These are phyloP conservation scores for Dioscorea dumetorum DNA, from an alignment of 106 monocot genomes.

Conservation along the genomic window DNA sequence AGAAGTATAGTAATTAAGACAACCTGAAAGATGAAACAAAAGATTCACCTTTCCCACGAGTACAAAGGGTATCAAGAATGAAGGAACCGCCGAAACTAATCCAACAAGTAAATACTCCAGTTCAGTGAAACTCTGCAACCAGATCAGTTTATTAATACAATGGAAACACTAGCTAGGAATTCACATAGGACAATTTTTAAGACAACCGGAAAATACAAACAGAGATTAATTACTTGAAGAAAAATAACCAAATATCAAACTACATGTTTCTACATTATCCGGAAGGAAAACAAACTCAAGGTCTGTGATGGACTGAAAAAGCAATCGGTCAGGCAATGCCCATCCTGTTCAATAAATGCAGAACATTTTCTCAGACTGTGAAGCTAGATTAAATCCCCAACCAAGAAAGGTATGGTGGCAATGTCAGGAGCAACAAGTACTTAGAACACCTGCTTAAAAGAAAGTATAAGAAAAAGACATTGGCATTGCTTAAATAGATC, in stretches of 20 bases:
- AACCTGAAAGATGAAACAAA: neutral
- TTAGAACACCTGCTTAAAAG: neutral
- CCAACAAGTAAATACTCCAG: conserved; percentile 88
- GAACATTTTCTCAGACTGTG: no score
- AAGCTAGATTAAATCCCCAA: neutral
- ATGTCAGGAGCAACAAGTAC: neutral
- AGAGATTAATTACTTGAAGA: no score
- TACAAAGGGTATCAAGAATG: conserved; percentile 71
- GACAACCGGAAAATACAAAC: no score
- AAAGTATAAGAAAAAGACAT: neutral
- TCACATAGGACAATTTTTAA: neutral
- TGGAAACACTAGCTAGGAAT: no score
- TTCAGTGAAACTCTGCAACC: conserved; percentile 69
- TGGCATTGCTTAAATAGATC: neutral
- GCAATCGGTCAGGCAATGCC: no score
- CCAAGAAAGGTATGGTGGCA: neutral
- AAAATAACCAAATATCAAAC: no score
- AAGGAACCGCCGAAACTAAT: conserved; percentile 66
- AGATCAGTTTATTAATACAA: conserved; percentile 1
- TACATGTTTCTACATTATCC: no score
- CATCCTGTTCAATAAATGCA: no score
- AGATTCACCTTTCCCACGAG: conserved; percentile 74
- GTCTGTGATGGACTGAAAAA: no score
- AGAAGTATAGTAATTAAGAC: neutral
- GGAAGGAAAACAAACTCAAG: no score